Conservation (phyloP, 106 monocot species). For the Amphibolis antarctica region DNA sequence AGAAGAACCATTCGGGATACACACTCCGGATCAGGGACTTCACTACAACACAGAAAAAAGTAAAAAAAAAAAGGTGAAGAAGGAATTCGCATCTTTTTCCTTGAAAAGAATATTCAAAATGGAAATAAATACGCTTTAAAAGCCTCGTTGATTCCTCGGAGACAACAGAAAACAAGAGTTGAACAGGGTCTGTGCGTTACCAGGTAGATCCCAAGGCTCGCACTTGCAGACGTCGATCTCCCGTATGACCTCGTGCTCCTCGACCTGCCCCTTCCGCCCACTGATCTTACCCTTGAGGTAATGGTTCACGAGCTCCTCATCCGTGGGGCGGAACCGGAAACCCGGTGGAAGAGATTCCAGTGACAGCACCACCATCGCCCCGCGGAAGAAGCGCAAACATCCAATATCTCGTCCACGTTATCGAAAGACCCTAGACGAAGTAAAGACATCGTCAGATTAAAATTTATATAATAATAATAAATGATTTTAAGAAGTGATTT, state of each 20-base stretch:
- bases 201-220: conserved; percentile 81
- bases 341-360: conserved; percentile 34
- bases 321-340: conserved; percentile 68
- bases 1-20: conserved; percentile 25
- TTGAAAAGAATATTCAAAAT: neutral
- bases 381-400: too few species aligned
- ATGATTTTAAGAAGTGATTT: too few species aligned
- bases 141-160: too few species aligned
- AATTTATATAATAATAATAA: too few species aligned
- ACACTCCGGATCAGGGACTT: conserved; percentile 44
- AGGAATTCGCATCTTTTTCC: neutral
- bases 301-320: conserved; percentile 66
- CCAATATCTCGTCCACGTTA: too few species aligned
- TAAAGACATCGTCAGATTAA: too few species aligned
- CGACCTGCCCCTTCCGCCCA: conserved; percentile 23
- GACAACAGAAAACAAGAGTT: too few species aligned
- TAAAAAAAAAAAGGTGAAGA: neutral
- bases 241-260: conserved; percentile 46
- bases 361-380: neutral
- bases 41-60: conserved; percentile 13
- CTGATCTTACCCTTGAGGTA: conserved; percentile 69
- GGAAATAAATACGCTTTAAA: too few species aligned
- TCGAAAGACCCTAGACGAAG: too few species aligned
- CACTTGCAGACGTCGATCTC: conserved; percentile 79
- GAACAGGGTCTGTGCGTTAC: conserved; percentile 8